Evolutionary conservation across 2,329 filamentous ascomycete species (phyloP).

Genomic region (Phaeosphaeria sp.): DNA sequence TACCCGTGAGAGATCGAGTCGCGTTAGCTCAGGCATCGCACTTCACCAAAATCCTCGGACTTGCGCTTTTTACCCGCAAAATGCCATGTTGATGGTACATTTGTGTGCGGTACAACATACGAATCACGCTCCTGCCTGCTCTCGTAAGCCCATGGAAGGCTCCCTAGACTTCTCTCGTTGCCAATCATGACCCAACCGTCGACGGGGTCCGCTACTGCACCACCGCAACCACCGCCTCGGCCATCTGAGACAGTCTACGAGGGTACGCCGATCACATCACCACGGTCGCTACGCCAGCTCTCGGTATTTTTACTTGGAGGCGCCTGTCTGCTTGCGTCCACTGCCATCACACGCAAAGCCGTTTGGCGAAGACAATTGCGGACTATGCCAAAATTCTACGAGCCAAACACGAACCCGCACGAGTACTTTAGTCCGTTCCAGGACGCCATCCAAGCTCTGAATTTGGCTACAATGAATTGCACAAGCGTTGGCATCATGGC

Average conservation of each 20-base stretch:
- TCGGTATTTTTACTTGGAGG: constrained; percentile 77
- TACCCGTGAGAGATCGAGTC: not conserved
- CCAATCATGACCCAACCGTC: constrained; percentile 34
- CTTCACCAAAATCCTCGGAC: constrained; percentile 10
- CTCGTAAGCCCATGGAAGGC: constrained; percentile 25
- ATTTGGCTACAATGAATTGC: constrained; percentile 87
- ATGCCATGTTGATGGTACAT: constrained; percentile 29
- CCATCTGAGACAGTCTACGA: constrained; percentile 29
- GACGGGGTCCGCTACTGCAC: constrained; percentile 14
- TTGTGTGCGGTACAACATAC: constrained; percentile 15
- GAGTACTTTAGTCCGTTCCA: constrained; percentile 66
- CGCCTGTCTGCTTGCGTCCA: constrained; percentile 75
- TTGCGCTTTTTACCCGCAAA: constrained; percentile 22
- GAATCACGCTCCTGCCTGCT: constrained; percentile 13
- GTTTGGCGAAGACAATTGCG: constrained; percentile 68
- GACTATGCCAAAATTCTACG: constrained; percentile 74
- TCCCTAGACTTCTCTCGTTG: constrained; percentile 24
- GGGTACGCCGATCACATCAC: constrained; percentile 49
- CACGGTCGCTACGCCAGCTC: constrained; percentile 67
- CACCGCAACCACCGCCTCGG: constrained; percentile 22
- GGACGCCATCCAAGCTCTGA: constrained; percentile 83
- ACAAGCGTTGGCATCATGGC: constrained; percentile 76
- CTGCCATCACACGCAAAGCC: constrained; percentile 69
- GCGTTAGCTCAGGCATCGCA: not conserved
- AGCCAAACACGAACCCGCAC: constrained; percentile 60